These are phyloP conservation scores for Mycena chlorophos DNA, from an alignment of 768 basidiomycete species.

Conservation along the genomic window DNA sequence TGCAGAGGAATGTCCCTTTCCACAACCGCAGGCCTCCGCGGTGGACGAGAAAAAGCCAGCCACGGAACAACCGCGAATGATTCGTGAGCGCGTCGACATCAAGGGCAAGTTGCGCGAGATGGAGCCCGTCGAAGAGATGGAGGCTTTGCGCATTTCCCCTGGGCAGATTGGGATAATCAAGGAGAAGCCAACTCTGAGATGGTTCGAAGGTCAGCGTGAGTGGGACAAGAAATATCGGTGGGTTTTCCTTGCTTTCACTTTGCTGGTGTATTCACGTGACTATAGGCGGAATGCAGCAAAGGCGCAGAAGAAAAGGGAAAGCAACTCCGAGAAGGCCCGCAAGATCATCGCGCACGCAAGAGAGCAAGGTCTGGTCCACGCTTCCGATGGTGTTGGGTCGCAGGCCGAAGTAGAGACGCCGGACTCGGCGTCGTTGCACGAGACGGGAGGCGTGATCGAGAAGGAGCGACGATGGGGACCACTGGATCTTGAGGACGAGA, in stretches of 20 bases:
- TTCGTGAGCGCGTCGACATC: conserved; percentile 73
- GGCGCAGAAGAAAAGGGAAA: conserved; percentile 44
- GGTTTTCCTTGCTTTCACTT: too few species aligned
- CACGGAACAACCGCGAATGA: conserved; percentile 38
- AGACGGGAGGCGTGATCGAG: conserved; percentile 35
- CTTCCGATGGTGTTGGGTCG: conserved; percentile 8
- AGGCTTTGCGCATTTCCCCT: conserved; percentile 51
- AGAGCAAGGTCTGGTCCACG: conserved; percentile 44
- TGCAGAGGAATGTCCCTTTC: conserved; percentile 48
- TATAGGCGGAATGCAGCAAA: conserved; percentile 43
- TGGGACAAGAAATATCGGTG: conserved; percentile 70
- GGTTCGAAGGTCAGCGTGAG: conserved; percentile 56
- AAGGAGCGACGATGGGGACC: conserved; percentile 51
- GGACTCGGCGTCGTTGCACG: conserved; percentile 15
- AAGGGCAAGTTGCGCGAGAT: conserved; percentile 60
- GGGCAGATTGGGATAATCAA: conserved; percentile 71
- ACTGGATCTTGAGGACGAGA: conserved; percentile 62
- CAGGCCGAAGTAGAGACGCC: conserved; percentile 6
- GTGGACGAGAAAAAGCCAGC: conserved; percentile 27
- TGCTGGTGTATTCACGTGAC: too few species aligned
- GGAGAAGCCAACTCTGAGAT: conserved; percentile 69
- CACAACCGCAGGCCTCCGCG: conserved; percentile 38
- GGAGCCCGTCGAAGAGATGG: conserved; percentile 58
- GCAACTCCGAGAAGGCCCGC: conserved; percentile 46
- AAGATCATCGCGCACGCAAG: conserved; percentile 46